Base-by-base conservation (phyloP, 805 yeast genomes). In the Wickerhamiella siamensis region DNA sequence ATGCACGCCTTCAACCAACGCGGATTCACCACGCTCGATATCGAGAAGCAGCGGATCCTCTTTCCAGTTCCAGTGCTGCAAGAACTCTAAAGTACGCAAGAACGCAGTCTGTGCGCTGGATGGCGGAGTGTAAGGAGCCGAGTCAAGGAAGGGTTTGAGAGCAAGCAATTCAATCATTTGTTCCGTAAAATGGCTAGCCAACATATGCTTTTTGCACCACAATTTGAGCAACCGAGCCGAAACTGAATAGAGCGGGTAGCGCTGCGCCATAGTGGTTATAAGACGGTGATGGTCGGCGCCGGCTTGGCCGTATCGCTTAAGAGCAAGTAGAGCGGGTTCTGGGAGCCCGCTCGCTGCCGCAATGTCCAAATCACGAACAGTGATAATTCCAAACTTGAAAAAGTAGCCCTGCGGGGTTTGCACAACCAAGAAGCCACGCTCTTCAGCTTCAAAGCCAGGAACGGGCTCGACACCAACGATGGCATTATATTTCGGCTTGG, bases 21-120 rank as follows among this genome's bases (percentile, higher is more conserved):
- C 48, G 43, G 34, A 32, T 14, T 42, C 43, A 4, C 47, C 39
- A 6, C 42, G 50, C 19, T 79, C 75, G 50, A 83, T 62, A 54
- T 91, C 96, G 46, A 91, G 62, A 41, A 87, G 72, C 46, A 91
- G 62, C 1, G 95, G 80, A 37, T 79, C 84, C 47, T 82, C 93
- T 52, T 74, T 79, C 98, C 98, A 91, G 59, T 91, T 86, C 98
- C 98, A 91, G 34, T 62, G 62, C 20, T 94, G 70, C 36, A 91
- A 58, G 52, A 79, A 82, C 37, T 72, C 65, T 31, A 91, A 57
- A 10, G 78, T 71, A 45, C 91, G 77, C 44, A 83, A 63, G 56
- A 91, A 84, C 4, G 95, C 98, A 42, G 79, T 71, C 47, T 76
- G 78, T 6, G 79, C 75, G 42, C 88, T 77, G 21, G 79, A 74